These are phyloP conservation scores for Emiliania huxleyi DNA, from an alignment of 78 protist species.

Conservation along the genomic window DNA sequence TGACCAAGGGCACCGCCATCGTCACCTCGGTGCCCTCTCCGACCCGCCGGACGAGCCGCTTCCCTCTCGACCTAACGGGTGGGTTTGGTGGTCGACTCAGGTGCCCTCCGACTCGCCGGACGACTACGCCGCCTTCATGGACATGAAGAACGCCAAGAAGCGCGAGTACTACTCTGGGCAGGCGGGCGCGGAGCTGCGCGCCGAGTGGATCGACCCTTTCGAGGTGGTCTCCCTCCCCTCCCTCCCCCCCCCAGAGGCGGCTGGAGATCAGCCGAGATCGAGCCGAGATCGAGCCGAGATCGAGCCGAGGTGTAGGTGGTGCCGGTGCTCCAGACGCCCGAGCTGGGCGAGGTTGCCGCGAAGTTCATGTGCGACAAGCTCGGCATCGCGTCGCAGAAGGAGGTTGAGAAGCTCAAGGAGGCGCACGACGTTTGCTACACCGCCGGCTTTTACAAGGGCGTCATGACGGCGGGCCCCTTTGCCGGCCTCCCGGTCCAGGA, in stretches of 20 bases:
- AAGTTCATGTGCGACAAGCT: constrained; percentile 78
- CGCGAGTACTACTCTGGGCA: constrained; percentile 66
- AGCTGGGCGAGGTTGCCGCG: constrained; percentile 65
- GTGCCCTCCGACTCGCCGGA: constrained; percentile 99
- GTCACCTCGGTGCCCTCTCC: constrained; percentile 90
- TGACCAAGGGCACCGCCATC: constrained; percentile 92
- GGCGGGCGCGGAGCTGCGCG: constrained; percentile 19
- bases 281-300: too few relatives aligned
- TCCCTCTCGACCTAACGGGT: too few relatives aligned
- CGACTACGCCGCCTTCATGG: constrained; percentile 90
- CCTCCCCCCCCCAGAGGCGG: too few relatives aligned
- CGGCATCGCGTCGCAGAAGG: constrained; percentile 83
- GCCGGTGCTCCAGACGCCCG: constrained; percentile 82
- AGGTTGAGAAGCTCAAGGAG: constrained; percentile 71
- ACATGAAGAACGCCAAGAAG: constrained; percentile 81
- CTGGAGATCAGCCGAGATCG: too few relatives aligned
- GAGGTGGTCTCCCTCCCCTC: constrained; percentile 74
- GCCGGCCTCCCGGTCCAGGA: constrained; percentile 77
- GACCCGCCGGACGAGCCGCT: constrained; percentile 97
- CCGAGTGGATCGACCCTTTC: constrained; percentile 79
- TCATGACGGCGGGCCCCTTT: constrained; percentile 79
- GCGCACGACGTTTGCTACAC: constrained; percentile 91
- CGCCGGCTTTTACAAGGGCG: constrained; percentile 83
- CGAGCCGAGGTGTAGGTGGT: too few relatives aligned
- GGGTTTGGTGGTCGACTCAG: too few relatives aligned